Evolutionary conservation across 2,329 filamentous ascomycete species (phyloP), one percentile per base, ranked within the genome.

Genomic region (Aspergillus novofumigatus): DNA sequence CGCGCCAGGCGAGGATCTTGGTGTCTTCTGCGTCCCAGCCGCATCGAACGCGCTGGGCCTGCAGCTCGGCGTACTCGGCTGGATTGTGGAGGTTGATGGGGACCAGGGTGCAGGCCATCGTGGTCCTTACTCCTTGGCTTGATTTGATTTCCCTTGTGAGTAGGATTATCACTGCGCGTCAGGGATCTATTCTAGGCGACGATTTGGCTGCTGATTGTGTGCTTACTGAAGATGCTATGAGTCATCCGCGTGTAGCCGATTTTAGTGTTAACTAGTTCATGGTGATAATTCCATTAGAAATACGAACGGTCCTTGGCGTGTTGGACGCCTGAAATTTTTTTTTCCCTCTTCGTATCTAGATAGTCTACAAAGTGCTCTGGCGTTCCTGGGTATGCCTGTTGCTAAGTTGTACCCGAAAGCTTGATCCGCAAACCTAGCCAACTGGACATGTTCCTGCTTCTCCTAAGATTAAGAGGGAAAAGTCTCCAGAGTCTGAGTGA

Each of bases 11-110:
- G 4, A 52, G 48, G 9, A 65, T 38, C 2, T 11, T 35, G 5
- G 53, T 51, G 29, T 54, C 51, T 17, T 45, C 49, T 21, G 52
- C 54, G 51, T 61, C 52, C 63, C 63, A 65, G 29, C 63, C 63
- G 47, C 62, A 62, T 42, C 51, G 20, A 9, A 25, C 28, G 14
- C 63, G 63, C 23, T 65, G 63, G 20, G 52, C 45, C 10, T 56
- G 54, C 11, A 64, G 60, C 41, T 58, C 56, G 25, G 53, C 51
- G 38, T 28, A 51, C 20, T 65, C 60, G 6, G 26, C 11, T 3
- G 58, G 44, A n/a, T 61, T 28, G 53, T 51, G 48, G 11, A 65
- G 60, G 26, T 64, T 56, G 50, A 65, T 62, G 8, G 63, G 60
- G 29, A 52, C 14, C 35, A 64, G 60, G 10, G 50, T 56, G 41